A percentile compares a stretch with the other conserved stretches of the same genome.
Evolutionary conservation across 2,329 filamentous ascomycete genomes (phyloP).

Genomic region (Botrytis sinoallii): DNA sequence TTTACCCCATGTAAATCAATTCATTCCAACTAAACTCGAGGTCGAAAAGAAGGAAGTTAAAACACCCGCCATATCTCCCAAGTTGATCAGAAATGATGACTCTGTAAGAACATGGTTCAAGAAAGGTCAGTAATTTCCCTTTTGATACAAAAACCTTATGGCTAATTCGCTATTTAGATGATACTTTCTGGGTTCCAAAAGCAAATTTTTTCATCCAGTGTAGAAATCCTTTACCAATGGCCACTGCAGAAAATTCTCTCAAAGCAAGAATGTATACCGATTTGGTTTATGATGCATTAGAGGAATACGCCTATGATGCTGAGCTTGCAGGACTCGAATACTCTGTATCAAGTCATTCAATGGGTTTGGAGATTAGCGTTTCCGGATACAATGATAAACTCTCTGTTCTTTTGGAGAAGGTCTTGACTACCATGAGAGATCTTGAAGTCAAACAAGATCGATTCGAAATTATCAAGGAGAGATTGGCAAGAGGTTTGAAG

Average conservation of each 20-base stretch:
- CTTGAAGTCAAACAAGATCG: constrained; percentile 81
- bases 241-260: constrained; percentile 73
- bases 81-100: constrained; percentile 80
- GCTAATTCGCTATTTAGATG: constrained; percentile 50
- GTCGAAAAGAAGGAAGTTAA: constrained; percentile 92
- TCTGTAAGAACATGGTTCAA: constrained; percentile 89
- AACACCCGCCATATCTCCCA: constrained; percentile 69
- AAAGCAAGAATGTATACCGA: constrained; percentile 80
- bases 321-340: constrained; percentile 89
- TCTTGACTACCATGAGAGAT: constrained; percentile 78
- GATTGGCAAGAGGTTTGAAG: constrained; percentile 69
- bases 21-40: constrained; percentile 88
- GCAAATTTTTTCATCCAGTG: constrained; percentile 81
- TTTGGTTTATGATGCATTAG: constrained; percentile 81
- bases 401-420: constrained; percentile 82
- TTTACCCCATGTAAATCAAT: constrained; percentile 90
- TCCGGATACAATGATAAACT: constrained; percentile 97
- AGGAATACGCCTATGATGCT: constrained; percentile 93
- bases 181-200: constrained; percentile 97
- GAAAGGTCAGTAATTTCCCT: constrained; percentile 48
- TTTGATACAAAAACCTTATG: neutral
- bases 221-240: constrained; percentile 73
- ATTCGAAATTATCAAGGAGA: constrained; percentile 89
- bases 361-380: constrained; percentile 74
- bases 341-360: constrained; percentile 66